Evolutionary conservation across 352 stramenopile species (phyloP), one percentile per base, ranked within the genome.

Genomic region (Globisporangium radiosum): DNA sequence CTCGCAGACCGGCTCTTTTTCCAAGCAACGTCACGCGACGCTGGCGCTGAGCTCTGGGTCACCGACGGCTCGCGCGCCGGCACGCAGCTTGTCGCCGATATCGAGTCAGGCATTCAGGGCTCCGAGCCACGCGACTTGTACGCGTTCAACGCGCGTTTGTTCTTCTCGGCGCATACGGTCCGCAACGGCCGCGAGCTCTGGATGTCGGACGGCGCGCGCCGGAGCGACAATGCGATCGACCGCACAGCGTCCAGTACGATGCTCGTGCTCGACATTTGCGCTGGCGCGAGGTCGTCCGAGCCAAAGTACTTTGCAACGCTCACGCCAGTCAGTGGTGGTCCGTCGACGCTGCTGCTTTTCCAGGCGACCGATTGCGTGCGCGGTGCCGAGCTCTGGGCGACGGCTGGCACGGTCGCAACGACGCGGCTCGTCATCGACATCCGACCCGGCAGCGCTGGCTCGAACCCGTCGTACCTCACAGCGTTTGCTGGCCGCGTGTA

Each of bases 371-470:
- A 97, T 59, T 87, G 88, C 52, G 56, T 76, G 9, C 78, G 87
- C 39, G 90, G 90, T 13, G 19, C 64, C 3, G 90, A 97, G 64
- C 68, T 97, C 8, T 97, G 90, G 90, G 43, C 52, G 0, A 88
- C 69, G 17, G 76, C 91, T 57, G 86, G 85, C 15, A 85, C 71
- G 2, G 52, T 37, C 2, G 40, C 42, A 6, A 73, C 77, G 42
- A 95, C 82, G 4, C 42, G 38, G 14, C 59, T 95, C 5, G 57
- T 97, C n/a, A 38, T 63, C 3, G 84, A 95, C 55, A 81, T 97
- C 39, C 39, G 52, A 15, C 8, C 59, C 2, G 90, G 90, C 1
- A 13, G 52, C 0, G 37, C 19, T 9, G 70, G 78, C 2, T 91
- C 79, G 2, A 48, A 38, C 7, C 85, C 87, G 36, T 69, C 65